These are phyloP conservation scores for Helenozyma baotianmanensis DNA, from an alignment of 805 yeast species.

Conservation along the genomic window DNA sequence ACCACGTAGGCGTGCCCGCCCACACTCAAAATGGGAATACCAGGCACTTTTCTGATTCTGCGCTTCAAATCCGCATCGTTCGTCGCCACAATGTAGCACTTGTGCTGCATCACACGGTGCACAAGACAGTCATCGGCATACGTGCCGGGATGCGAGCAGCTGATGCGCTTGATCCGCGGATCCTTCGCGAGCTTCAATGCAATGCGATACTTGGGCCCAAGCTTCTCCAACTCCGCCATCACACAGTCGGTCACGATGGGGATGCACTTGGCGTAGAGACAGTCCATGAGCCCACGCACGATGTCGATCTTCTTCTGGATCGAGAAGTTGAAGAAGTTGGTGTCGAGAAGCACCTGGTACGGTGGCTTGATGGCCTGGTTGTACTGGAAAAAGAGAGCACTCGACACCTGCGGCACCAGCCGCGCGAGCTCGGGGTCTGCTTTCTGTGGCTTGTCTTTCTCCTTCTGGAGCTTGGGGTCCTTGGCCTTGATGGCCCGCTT, in stretches of 20 bases:
- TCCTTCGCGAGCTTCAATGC: constrained; percentile 91
- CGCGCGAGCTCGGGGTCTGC: constrained; percentile 66
- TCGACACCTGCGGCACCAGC: constrained; percentile 82
- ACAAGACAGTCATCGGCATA: constrained; percentile 98
- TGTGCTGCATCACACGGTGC: constrained; percentile 89
- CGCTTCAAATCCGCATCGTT: constrained; percentile 96
- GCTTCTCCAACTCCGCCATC: constrained; percentile 93
- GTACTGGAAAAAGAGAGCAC: constrained; percentile 91
- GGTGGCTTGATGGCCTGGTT: constrained; percentile 97
- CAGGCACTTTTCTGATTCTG: constrained; percentile 92
- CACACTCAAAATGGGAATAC: constrained; percentile 94
- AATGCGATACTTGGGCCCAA: constrained; percentile 91
- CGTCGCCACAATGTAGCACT: constrained; percentile 95
- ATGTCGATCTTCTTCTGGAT: constrained; percentile 93
- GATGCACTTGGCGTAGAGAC: constrained; percentile 88
- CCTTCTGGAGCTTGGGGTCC: constrained; percentile 46
- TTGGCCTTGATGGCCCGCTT: constrained; percentile 76
- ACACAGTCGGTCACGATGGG: constrained; percentile 97
- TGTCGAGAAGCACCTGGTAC: constrained; percentile 91
- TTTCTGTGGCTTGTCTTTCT: constrained; percentile 19
- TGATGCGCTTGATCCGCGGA: constrained; percentile 81
- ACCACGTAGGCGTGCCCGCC: constrained; percentile 90
- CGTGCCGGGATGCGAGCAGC: constrained; percentile 91
- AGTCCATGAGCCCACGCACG: constrained; percentile 96
- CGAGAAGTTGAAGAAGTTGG: constrained; percentile 94